Base-by-base conservation (phyloP, 2,329 filamentous ascomycete genomes). In the Ascochyta pisi region DNA sequence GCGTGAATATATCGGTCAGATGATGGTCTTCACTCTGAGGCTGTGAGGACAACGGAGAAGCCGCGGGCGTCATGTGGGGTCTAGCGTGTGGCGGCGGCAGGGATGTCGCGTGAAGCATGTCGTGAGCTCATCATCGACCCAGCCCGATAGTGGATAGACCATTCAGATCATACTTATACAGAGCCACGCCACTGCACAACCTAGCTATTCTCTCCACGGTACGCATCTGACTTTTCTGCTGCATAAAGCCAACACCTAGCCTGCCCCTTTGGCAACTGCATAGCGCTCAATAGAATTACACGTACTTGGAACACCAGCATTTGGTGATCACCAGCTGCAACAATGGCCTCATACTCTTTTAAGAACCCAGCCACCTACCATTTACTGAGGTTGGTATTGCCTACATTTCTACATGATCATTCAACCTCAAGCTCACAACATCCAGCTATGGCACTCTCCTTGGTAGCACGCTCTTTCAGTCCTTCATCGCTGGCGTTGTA, bases 401-500 rank as follows among this genome's bases (percentile, higher is more conserved):
- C 6, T 35, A 35, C 24, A 29, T 49, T 6, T 13, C 6, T 35
- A 35, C 27, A 29, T 49, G n/a, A 10, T 22, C 5, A 52, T 35
- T 42, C 24, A 22, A 26, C 16, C 34, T 29, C 27, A 29, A 54
- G 57, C 46, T 57, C 50, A 57, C 7, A 46, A 22, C 44, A 54
- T 42, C 47, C 15, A 95, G 91, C 73, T 96, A 96, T 78, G 92
- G 92, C 63, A 92, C 91, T 19, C 84, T 98, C 45, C 82, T 98
- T 13, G 95, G 95, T 62, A 89, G 89, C 26, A 90, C 92, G 35
- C 83, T 96, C 75, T 98, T 92, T 78, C 92, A 98, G 75, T 89
- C 90, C 51, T 97, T 96, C 77, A 79, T 89, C 57, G 81, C 79
- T 46, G 86, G 92, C 55, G 86, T 92, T 48, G 81, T 93, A 51